Evolutionary conservation across 139 green algal species (phyloP).

Genomic region (Protoeuglena noctilucae): DNA sequence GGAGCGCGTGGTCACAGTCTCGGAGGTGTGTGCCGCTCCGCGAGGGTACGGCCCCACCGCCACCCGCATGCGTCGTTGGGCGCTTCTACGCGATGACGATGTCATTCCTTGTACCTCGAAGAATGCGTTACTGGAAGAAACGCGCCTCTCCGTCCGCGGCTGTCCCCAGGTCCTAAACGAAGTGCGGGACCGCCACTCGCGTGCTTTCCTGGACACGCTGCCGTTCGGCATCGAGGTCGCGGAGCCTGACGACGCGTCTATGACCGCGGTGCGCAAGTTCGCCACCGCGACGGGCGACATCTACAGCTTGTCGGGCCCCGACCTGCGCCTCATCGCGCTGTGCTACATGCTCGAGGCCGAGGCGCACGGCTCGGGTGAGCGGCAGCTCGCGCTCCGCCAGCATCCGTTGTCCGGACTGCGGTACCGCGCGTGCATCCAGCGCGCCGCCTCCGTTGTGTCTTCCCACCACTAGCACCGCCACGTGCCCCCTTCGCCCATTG

Average conservation of each 20-base stretch:
- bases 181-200: slow-evolving; percentile 52
- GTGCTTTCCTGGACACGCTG: slow-evolving; percentile 19
- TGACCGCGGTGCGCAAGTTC: slow-evolving; percentile 48
- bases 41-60: too few species aligned
- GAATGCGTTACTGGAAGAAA: slow-evolving; percentile 6
- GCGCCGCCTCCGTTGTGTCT: too few species aligned
- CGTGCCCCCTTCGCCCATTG: too few species aligned
- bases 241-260: slow-evolving; percentile 47
- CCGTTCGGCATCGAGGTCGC: slow-evolving; percentile 34
- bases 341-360: slow-evolving; percentile 52
- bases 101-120: too few species aligned
- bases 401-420: too few species aligned
- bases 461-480: too few species aligned
- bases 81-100: neutral
- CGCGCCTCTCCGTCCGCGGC: neutral
- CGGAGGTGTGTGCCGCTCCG: too few species aligned
- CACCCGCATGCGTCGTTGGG: neutral
- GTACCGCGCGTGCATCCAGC: neutral
- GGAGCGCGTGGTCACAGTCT: slow-evolving; percentile 44
- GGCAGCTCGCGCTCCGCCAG: too few species aligned
- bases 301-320: slow-evolving; percentile 53
- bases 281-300: slow-evolving; percentile 70
- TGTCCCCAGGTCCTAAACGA: slow-evolving; percentile 61
- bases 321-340: slow-evolving; percentile 72
- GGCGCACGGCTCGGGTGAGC: slow-evolving; percentile 34